These are phyloP conservation scores for Pythium graminicola DNA, from an alignment of 352 stramenopile species.

Conservation along the genomic window DNA sequence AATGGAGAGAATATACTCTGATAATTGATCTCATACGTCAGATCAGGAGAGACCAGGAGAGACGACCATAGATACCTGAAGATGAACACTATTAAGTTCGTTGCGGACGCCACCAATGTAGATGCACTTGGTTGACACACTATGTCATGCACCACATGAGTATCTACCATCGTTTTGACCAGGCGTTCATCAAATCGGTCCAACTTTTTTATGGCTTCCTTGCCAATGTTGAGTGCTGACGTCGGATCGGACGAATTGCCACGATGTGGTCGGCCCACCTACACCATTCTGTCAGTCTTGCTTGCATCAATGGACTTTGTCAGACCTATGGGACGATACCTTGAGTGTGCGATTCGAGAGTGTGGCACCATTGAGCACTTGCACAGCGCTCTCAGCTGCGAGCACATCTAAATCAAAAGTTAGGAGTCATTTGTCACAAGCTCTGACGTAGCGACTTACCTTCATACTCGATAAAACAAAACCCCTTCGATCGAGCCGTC, in stretches of 20 bases:
- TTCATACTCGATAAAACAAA: slow-evolving; percentile 79
- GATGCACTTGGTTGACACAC: slow-evolving; percentile 63
- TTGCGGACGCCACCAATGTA: slow-evolving; percentile 65
- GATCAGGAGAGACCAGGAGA: not conserved
- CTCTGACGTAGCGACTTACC: slow-evolving; percentile 11
- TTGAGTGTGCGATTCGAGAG: slow-evolving; percentile 59
- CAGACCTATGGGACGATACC: slow-evolving; percentile 4
- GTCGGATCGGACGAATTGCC: slow-evolving; percentile 56
- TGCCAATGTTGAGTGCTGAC: slow-evolving; percentile 47
- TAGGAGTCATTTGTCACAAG: not conserved
- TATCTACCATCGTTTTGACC: not conserved
- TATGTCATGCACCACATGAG: slow-evolving; percentile 14
- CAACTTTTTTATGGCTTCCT: slow-evolving; percentile 74
- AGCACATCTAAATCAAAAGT: slow-evolving; percentile 43
- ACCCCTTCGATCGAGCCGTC: slow-evolving; percentile 61
- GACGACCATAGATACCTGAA: slow-evolving; percentile 37
- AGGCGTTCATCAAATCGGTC: too few relatives aligned
- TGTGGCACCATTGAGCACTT: slow-evolving; percentile 61
- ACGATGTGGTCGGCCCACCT: slow-evolving; percentile 71
- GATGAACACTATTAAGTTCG: slow-evolving; percentile 69
- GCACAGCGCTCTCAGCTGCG: slow-evolving; percentile 65
- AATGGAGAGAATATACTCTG: slow-evolving; percentile 81
- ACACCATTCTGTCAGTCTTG: not conserved
- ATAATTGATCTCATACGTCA: not conserved
- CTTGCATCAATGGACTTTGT: too few relatives aligned